phyloP scores from a whole-genome alignment of 176 grass and related monocot species.

The Ensete ventricosum region DNA sequence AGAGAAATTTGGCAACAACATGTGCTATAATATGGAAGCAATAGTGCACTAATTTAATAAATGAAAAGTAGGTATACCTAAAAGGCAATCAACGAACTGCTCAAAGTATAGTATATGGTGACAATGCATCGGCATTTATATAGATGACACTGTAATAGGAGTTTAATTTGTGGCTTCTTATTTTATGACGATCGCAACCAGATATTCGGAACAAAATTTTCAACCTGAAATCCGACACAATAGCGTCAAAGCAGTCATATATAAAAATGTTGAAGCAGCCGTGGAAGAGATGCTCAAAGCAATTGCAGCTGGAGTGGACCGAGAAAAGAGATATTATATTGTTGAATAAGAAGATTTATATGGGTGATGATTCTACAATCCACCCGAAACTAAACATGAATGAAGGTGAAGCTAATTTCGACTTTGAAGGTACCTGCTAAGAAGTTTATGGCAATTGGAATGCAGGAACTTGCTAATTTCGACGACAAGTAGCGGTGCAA shows the following conservation, averaged over 20 bases:
- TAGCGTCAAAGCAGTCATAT: slow-evolving; percentile 12
- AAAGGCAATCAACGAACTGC: too few relatives aligned
- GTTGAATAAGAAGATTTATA: slow-evolving; percentile 73
- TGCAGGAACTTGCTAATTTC: slow-evolving; percentile 21
- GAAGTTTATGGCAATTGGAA: slow-evolving; percentile 94
- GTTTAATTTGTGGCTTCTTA: too few relatives aligned
- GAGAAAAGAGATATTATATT: slow-evolving; percentile 48
- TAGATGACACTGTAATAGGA: too few relatives aligned
- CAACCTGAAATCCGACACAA: too few relatives aligned
- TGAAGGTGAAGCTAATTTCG: slow-evolving; percentile 64
- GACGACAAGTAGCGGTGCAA: not conserved
- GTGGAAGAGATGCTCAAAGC: slow-evolving; percentile 60
- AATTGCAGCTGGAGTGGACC: slow-evolving; percentile 53
- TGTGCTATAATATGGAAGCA: too few relatives aligned
- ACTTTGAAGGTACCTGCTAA: slow-evolving; percentile 65
- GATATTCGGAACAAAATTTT: too few relatives aligned
- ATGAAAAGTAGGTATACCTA: too few relatives aligned
- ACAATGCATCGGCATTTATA: too few relatives aligned
- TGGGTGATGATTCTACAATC: slow-evolving; percentile 81
- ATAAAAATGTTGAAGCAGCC: slow-evolving; percentile 77
- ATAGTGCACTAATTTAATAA: too few relatives aligned
- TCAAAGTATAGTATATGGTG: too few relatives aligned
- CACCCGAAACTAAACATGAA: slow-evolving; percentile 71
- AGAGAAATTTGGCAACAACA: too few relatives aligned
- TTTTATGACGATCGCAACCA: too few relatives aligned